These are phyloP conservation scores for Artemisia tridentata DNA, from an alignment of 129 eudicot species.

Conservation along the genomic window DNA sequence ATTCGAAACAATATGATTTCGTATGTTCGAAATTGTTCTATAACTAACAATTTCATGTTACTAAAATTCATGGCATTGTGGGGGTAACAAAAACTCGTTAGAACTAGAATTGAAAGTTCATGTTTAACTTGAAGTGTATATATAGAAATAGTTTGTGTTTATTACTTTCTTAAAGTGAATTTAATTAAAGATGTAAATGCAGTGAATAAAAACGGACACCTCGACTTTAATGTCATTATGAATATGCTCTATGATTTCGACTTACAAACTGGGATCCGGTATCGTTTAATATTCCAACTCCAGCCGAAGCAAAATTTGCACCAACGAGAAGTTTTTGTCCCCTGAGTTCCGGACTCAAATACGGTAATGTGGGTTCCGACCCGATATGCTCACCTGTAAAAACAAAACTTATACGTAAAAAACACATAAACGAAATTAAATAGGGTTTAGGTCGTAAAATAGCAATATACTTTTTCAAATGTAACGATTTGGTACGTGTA, in stretches of 20 bases:
- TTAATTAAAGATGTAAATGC: neutral
- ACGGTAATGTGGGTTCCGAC: constrained; percentile 40
- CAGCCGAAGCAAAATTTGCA: constrained; percentile 59
- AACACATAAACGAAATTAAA: neutral
- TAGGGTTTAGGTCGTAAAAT: no score
- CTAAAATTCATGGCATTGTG: no score
- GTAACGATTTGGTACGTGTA: no score
- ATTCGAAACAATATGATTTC: no score
- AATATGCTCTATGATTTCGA: neutral
- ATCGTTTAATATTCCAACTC: constrained; percentile 41
- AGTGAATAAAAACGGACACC: neutral
- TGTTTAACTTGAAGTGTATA: neutral
- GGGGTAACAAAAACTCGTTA: no score
- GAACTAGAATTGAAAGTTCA: neutral
- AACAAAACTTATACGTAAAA: neutral
- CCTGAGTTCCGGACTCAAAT: constrained; percentile 33
- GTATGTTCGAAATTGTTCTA: no score
- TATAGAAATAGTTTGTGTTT: constrained; percentile 4
- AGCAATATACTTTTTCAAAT: no score
- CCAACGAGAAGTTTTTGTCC: constrained; percentile 43
- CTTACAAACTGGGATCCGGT: constrained; percentile 54
- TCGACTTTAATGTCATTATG: neutral
- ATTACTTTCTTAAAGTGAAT: neutral
- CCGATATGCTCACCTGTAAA: constrained; percentile 43
- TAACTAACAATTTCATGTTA: no score